These are phyloP conservation scores for Casuarina cunninghamiana DNA, from an alignment of 306 rosid species.

Conservation along the genomic window DNA sequence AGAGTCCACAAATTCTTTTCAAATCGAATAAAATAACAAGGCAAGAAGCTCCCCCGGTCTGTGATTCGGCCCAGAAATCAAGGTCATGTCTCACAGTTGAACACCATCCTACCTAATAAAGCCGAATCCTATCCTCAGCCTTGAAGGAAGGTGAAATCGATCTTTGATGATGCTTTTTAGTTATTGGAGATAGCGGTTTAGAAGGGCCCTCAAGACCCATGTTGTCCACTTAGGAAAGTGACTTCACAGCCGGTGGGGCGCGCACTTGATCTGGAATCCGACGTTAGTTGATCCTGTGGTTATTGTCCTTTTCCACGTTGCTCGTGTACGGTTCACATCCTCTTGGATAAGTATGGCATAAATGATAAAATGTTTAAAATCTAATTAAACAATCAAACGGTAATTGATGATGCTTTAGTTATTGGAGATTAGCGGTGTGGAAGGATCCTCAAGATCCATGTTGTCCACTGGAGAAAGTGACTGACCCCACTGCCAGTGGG, in stretches of 20 bases:
- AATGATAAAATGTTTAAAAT: too few species aligned
- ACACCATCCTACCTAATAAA: neutral
- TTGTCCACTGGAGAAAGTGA: neutral
- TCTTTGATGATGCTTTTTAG: neutral
- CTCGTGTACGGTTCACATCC: too few species aligned
- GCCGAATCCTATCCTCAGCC: neutral
- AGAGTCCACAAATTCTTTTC: neutral
- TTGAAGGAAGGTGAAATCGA: neutral
- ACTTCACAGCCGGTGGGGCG: neutral
- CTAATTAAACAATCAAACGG: too few species aligned
- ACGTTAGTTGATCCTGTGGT: neutral
- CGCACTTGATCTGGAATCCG: neutral
- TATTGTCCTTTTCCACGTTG: too few species aligned
- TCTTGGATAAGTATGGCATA: too few species aligned
- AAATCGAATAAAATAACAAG: neutral
- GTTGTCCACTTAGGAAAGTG: neutral
- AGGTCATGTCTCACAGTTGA: neutral
- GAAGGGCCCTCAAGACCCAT: neutral
- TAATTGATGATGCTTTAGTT: neutral
- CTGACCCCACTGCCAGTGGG: neutral
- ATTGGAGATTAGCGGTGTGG: neutral
- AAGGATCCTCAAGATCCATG: neutral
- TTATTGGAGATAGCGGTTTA: neutral
- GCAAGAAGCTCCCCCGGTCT: neutral
- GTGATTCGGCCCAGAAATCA: neutral